Evolutionary conservation across 192 early-diverging fungal species (phyloP), one percentile per base, ranked within the genome.

Genomic region (Entophlyctis luteolus): DNA sequence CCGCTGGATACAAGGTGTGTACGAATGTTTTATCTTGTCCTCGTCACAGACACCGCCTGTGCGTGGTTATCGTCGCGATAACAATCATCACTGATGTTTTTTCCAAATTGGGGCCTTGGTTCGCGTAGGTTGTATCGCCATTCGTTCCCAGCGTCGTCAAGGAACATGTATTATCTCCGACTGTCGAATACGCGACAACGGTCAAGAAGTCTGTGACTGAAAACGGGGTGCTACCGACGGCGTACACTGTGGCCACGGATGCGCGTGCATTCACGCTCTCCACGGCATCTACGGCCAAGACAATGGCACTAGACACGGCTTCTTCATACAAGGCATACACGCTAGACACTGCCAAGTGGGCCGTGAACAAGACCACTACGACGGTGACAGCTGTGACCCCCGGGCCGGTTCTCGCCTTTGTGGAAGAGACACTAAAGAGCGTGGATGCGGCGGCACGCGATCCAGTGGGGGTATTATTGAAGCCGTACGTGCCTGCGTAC

Each of bases 381-480:
- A 83, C 81, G 67, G 70, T 83, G 59, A 60, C 57, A 14, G 49
- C 81, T 36, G 73, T 74, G 70, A 81, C 81, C 22, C 81, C 81
- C 37, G 36, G 48, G 38, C 81, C 81, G 45, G 62, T 83, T 67
- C 33, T 68, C 20, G 65, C 69, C 48, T 49, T 83, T 16, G 38
- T 83, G 48, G 35, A 50, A 27, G 35, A 55, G 6, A 62, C 75
- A 28, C 5, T 77, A 31, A 57, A 59, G 3, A 45, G 48, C 23
- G 79, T 76, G 16, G 55, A 76, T 45, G 55, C 66, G 23, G 50
- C 79, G 14, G 33, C 55, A 18, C 16, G n/a, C 2, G 78, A 81
- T 56, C 80, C 80, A 14, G 69, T 81, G 36, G 76, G 59, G 14
- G 66, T 74, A 28, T 68, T 82, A 29, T 60, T 81, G n/a, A 78